Base-by-base conservation (phyloP, 345 rosid species). In the Microcos paniculata region DNA sequence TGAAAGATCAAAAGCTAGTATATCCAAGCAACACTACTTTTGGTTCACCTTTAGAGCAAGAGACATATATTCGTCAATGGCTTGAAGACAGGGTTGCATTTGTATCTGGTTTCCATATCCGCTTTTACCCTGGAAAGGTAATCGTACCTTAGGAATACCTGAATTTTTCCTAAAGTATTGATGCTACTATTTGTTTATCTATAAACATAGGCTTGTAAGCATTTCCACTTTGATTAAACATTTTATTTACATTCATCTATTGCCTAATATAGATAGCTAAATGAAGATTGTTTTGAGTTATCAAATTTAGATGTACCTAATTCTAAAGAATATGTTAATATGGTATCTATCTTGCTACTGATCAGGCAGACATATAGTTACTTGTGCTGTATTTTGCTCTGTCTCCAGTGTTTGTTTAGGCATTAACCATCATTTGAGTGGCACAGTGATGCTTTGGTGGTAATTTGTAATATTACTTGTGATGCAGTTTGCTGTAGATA, bases 61-160 rank as follows among this genome's bases (percentile, higher is more conserved):
- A 92, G 77, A 75, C 74, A 10, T 92, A 85, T 82, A 88, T 96
- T 52, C 93, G 87, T 30, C 83, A 66, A 0, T 96, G 99, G 99
- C 90, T 96, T 78, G 78, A 90, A 75, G 92, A 92, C 72, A 88
- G 99, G 86, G 78, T 82, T 67, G 78, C 88, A 0, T 96, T 92
- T 66, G 53, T 24, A 8, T 73, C 90, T 33, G 63, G 55, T 67
- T 93, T 96, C 75, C 38, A 75, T 51, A 89, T 96, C 23, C 82
- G 77, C 8, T 93, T 93, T 79, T 96, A 96, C 82, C 94, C 98
- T 31, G 98, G 79, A 58, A 96, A 90, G 99, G 99, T 96, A 84
- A 65, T 77, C 16, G 1, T 63, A 11, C 11, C 26, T 74, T 21
- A 33, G 23, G 48, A 71, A 59, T 42, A 18, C 53, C 16, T 56